phyloP scores from a whole-genome alignment of 2,329 filamentous ascomycete genomes.

The Ophiostoma ips region DNA sequence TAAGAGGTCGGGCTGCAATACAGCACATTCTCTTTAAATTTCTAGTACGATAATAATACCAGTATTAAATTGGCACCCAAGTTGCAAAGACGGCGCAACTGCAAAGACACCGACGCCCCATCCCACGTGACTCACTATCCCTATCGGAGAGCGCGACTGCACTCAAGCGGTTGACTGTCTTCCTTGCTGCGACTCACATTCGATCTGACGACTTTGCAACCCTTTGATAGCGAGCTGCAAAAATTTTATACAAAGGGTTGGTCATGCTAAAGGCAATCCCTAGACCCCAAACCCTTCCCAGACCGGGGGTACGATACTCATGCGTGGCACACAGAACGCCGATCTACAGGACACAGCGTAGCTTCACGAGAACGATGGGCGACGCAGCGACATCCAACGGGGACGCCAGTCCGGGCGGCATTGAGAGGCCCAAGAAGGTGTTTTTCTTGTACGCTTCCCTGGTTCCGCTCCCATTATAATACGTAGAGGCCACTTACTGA shows the following conservation, averaged over 20 bases:
- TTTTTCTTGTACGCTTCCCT: slow-evolving; percentile 29
- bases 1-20: no score
- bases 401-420: background rate
- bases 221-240: background rate
- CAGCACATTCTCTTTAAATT: no score
- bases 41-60: no score
- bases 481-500: background rate
- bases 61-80: background rate
- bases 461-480: background rate
- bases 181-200: no score
- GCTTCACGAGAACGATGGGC: background rate
- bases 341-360: background rate
- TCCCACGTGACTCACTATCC: background rate
- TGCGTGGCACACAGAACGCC: background rate
- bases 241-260: slow-evolving; percentile 13
- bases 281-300: background rate
- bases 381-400: background rate
- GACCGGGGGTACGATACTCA: slow-evolving; percentile 5
- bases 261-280: slow-evolving; percentile 10
- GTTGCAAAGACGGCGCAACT: no score
- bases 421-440: slow-evolving; percentile 18
- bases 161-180: no score
- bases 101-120: background rate
- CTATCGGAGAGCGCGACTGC: background rate
- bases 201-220: background rate